phyloP scores from a whole-genome alignment of 2,329 filamentous ascomycete species.

The Neofusicoccum cordaticola region DNA sequence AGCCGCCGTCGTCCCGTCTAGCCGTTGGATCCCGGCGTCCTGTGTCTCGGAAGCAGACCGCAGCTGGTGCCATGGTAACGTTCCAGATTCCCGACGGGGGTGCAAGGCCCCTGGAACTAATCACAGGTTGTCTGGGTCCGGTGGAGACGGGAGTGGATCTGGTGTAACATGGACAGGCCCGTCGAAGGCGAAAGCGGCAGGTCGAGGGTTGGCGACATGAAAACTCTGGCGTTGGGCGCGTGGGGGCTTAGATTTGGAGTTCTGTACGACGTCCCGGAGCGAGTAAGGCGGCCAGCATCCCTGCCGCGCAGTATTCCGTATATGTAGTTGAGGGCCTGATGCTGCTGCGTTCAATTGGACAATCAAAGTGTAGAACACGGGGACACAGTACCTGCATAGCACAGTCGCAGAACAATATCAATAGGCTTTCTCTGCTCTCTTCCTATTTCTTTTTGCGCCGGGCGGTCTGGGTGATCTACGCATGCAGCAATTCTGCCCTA shows the following conservation, averaged over 20 bases:
- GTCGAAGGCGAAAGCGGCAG: neutral
- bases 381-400: neutral
- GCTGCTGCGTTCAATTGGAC: neutral
- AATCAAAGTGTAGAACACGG: neutral
- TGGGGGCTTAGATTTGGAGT: neutral
- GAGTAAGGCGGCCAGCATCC: neutral
- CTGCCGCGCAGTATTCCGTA: neutral
- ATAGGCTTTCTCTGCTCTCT: neutral
- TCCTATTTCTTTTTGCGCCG: neutral
- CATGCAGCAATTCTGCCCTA: conserved; percentile 14
- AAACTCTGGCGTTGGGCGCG: neutral
- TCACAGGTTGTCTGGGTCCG: neutral
- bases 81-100: neutral
- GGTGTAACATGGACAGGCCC: neutral
- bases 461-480: conserved; percentile 1
- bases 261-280: neutral
- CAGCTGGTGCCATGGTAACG: conserved; percentile 3
- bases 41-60: conserved; percentile 5
- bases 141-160: conserved; percentile 8
- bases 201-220: neutral
- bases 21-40: conserved; percentile 1
- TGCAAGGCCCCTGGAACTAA: neutral
- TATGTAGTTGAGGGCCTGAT: neutral
- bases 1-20: neutral
- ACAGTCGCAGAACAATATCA: neutral